Conservation (phyloP, 179 eudicot genomes). For the Spinacia oleracea region DNA sequence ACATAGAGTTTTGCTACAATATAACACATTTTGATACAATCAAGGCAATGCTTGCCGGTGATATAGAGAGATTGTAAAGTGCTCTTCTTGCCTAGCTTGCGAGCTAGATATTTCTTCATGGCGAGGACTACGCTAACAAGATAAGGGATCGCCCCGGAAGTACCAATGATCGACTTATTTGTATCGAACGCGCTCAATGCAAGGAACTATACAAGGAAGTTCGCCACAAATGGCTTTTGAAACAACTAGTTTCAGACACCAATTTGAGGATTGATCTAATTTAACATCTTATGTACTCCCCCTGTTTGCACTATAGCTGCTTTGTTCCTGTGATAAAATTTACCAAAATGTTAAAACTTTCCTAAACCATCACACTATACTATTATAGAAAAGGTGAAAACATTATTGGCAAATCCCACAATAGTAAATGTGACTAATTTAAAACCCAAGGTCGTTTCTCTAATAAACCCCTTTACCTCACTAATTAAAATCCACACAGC, state of each 20-base stretch:
- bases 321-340: constrained; percentile 64
- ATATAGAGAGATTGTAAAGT: constrained; percentile 76
- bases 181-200: constrained; percentile 82
- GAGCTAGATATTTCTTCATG: constrained; percentile 26
- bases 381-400: too few species aligned
- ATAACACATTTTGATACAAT: too few species aligned
- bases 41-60: constrained; percentile 44
- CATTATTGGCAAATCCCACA: too few species aligned
- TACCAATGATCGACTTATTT: constrained; percentile 73
- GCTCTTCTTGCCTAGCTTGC: constrained; percentile 86
- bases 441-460: too few species aligned
- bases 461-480: too few species aligned
- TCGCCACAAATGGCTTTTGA: constrained; percentile 80
- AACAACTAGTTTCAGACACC: constrained; percentile 34
- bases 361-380: too few species aligned
- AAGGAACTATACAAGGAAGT: too few species aligned
- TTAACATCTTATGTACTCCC: constrained; percentile 86
- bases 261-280: constrained; percentile 52
- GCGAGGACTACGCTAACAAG: constrained; percentile 53
- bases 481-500: too few species aligned
- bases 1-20: too few species aligned
- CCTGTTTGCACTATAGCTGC: constrained; percentile 89
- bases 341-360: constrained; percentile 6
- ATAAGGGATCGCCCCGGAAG: constrained; percentile 72
- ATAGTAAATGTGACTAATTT: too few species aligned